Base-by-base conservation (phyloP, 208 protist genomes). In the Balamuthia mandrillaris region DNA sequence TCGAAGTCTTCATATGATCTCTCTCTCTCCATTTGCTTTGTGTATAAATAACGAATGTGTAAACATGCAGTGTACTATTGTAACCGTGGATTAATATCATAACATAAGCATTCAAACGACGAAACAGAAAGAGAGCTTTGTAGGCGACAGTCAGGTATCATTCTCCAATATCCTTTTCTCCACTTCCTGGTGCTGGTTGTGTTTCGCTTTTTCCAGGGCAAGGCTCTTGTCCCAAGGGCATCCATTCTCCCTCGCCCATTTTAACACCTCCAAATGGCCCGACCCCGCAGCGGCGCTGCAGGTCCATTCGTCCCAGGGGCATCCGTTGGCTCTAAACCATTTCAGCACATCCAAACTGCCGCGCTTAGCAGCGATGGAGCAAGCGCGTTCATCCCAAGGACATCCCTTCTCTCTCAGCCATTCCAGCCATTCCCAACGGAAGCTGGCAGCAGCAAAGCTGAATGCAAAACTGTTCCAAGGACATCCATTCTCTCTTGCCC, bases 191-290 rank as follows among this genome's bases (percentile, higher is more conserved):
- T n/a, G n/a, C n/a, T n/a, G n/a, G n/a, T n/a, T n/a, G n/a, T n/a
- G n/a, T n/a, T n/a, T n/a, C n/a, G n/a, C n/a, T n/a, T n/a, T n/a
- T n/a, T n/a, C n/a, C n/a, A n/a, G n/a, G n/a, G n/a, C n/a, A n/a
- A n/a, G n/a, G n/a, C n/a, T n/a, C 65, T 42, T 21, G 65, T 75
- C 65, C 65, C 65, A 75, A 18, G 33, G 65, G 24, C 65, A 75
- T 41, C 65, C 65, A 27, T 24, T 41, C 21, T 9, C 16, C 6
- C 33, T 6, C 9, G 65, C 65, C 65, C 65, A 75, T 27, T 75
- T n/a, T 14, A 75, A 27, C 14, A 75, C 65, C 7, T 41, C 21
- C 16, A 75, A 27, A 49, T 75, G 65, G 29, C 65, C 65, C 29
- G 33, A 27, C 16, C 24, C 29, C 12, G 65, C 65, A 21, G 65